Base-by-base conservation (phyloP, 1,284 basidiomycete genomes). In the Rhodotorula sp. region DNA sequence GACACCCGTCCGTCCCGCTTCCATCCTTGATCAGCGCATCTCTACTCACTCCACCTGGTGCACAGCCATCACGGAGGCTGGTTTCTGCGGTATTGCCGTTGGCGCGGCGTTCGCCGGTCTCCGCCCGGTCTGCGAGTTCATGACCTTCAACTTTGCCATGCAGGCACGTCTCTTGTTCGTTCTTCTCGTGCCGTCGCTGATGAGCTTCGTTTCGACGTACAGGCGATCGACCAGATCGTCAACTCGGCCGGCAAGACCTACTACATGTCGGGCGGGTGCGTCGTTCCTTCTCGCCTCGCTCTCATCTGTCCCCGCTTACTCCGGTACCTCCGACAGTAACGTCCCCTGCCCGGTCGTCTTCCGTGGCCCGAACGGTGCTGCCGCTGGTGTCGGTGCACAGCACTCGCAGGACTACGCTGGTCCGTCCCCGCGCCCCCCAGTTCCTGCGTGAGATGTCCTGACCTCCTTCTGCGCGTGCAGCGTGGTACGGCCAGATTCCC, bases 201-300 rank as follows among this genome's bases (percentile, higher is more conserved):
- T 29, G 22, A 36, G n/a, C n/a, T n/a, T 29, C 32, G 1, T 6
- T 25, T 9, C 27, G 29, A 44, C n/a, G 37, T 79, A 82, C 84
- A 88, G 84, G 94, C 96, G 74, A 99, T 99, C 82, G 97, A 99
- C 84, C 97, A 99, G 83, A 98, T 99, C 78, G 92, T 99, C 84
- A 99, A 99, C 88, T 98, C 95, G n/a, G 97, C 91, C 72, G 97
- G 92, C 78, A 99, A 99, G 87, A 99, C 97, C 21, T 94, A 97
- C 85, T 99, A 99, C 88, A 99, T 99, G 97, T 98, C 95, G 58
- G 97, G 95, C 74, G 97, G 97, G 78, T 97, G 94, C 97, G 34
- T 51, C 22, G 32, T 13, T 3, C n/a, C 66, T 48, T 19, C 34
- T 17, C 32, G 12, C 27, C 39, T 34, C 50, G 29, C 39, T n/a